Base-by-base conservation (phyloP, 169 alveolate genomes). In the Plasmodium billcollinsi region DNA sequence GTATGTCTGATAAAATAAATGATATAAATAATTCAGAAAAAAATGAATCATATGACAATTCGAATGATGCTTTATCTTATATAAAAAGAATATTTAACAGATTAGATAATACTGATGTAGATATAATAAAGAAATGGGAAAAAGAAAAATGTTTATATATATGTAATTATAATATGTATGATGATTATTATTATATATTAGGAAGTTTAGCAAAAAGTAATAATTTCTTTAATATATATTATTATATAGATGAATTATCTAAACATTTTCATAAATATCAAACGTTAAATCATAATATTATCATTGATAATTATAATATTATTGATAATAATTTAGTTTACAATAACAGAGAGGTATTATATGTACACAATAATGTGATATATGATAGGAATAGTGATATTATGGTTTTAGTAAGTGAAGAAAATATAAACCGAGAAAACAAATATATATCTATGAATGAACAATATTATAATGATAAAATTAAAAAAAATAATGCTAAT, bases 141-240 rank as follows among this genome's bases (percentile, higher is more conserved):
- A 78, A 70, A 15, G 89, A 78, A 66, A 78, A 78, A 15, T 78
- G 89, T 14, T 54, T 78, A 12, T 78, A 78, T 18, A 78, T 78
- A 65, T 78, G 89, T 14, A 78, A 78, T 71, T 78, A 78, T 15
- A 78, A 78, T 59, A 78, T 78, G 89, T 78, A 78, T 59, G 89
- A 78, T 24, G 89, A 78, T 78, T 78, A 78, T 24, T 78, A 78
- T 61, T 78, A 78, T 24, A 78, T 78, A 1, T 66, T 78, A 70
- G 89, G 89, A 24, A 78, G 89, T 70, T 7, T 78, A 33, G 89
- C 89, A 52, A 63, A 43, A 21, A 67, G 89, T 2, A 78, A 78
- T 24, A 78, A 78, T 58, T 14, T 66, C 0, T 78, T 78, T 58
- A 78, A 78, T 43, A 78, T 78, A 18, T 78, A 66, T 47, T 29